phyloP scores from a whole-genome alignment of 768 basidiomycete genomes.

The Boletus fagicola region DNA sequence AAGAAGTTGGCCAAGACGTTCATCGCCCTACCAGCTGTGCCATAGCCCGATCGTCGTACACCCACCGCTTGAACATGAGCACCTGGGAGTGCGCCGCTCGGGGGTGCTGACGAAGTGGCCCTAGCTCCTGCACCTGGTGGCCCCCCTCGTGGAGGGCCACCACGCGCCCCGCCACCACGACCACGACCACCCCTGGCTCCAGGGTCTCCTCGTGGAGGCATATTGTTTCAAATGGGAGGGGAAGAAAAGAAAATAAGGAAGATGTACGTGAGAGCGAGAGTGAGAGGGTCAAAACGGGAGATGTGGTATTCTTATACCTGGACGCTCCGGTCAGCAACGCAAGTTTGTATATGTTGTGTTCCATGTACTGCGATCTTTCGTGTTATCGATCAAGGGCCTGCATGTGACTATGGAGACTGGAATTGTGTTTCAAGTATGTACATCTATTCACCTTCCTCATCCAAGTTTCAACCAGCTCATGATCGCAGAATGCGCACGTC shows the following conservation, averaged over 20 bases:
- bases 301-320: slow-evolving; percentile 22
- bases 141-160: slow-evolving; percentile 32
- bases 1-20: slow-evolving; percentile 62
- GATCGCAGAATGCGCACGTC: slow-evolving; percentile 54
- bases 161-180: slow-evolving; percentile 27
- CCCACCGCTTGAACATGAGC: slow-evolving; percentile 54
- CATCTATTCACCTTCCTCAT: slow-evolving; percentile 8
- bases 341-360: slow-evolving; percentile 32
- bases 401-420: background rate
- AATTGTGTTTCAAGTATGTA: slow-evolving; percentile 5
- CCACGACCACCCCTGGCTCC: slow-evolving; percentile 26
- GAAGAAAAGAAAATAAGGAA: background rate
- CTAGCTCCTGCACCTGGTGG: slow-evolving; percentile 21
- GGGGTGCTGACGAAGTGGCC: slow-evolving; percentile 24
- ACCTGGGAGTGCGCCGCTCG: slow-evolving; percentile 33
- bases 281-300: slow-evolving; percentile 10
- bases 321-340: background rate
- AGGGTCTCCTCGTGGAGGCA: slow-evolving; percentile 40
- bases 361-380: slow-evolving; percentile 3
- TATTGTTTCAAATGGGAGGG: slow-evolving; percentile 17
- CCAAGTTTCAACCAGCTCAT: slow-evolving; percentile 56
- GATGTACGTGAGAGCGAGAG: slow-evolving; percentile 22
- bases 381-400: slow-evolving; percentile 22
- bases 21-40: slow-evolving; percentile 49
- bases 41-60: slow-evolving; percentile 66